phyloP scores from a whole-genome alignment of 176 grass and related monocot species.

The Phyllostachys edulis region DNA sequence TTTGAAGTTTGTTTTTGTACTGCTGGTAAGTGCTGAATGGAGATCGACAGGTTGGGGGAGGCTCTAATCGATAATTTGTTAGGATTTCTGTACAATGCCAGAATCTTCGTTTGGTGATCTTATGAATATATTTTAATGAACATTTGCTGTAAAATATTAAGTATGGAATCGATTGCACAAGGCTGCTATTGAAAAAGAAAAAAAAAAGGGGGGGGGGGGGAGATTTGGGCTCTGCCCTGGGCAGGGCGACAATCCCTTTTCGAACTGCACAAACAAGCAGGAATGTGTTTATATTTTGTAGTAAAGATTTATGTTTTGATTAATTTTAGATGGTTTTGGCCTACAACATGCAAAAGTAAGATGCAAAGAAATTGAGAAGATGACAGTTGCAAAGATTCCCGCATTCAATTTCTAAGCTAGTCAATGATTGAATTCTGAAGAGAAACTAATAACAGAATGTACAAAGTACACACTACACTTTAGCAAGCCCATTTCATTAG shows the following conservation, averaged over 20 bases:
- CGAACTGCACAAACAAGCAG: background rate
- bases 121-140: background rate
- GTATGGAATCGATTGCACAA: background rate
- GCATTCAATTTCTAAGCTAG: background rate
- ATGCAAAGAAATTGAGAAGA: slow-evolving; percentile 17
- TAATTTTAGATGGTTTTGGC: background rate
- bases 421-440: background rate
- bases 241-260: background rate
- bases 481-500: background rate
- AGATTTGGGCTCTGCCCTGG: background rate
- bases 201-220: background rate
- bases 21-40: background rate
- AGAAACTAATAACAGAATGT: background rate
- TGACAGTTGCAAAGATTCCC: background rate
- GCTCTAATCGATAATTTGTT: background rate
- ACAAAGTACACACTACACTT: background rate
- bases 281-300: background rate
- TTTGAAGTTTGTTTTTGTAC: background rate
- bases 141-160: background rate
- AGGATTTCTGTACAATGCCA: background rate
- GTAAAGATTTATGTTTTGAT: background rate
- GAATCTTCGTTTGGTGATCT: background rate
- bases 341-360: background rate
- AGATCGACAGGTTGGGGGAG: background rate
- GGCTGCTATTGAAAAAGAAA: background rate